Evolutionary conservation across 768 basidiomycete species (phyloP).

Genomic region (Amanita rimosa): DNA sequence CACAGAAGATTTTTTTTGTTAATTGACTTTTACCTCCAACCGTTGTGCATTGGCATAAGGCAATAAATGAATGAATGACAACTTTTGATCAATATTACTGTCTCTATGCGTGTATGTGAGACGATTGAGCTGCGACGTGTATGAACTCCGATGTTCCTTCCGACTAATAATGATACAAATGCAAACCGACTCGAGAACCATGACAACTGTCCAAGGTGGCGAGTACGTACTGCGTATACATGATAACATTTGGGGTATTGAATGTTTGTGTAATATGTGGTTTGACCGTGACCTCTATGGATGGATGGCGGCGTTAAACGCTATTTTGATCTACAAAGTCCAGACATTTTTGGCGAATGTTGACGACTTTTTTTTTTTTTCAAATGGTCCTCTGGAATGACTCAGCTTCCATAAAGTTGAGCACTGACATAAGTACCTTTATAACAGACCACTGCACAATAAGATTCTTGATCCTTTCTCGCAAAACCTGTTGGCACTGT

Average conservation of each 20-base stretch:
- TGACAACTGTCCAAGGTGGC: not conserved
- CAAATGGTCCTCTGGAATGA: slow-evolving; percentile 42
- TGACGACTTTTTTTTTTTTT: not conserved
- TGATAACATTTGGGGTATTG: not conserved
- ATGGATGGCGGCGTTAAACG: not conserved
- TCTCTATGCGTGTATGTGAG: slow-evolving; percentile 12
- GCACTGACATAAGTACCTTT: slow-evolving; percentile 35
- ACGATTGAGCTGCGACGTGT: slow-evolving; percentile 2
- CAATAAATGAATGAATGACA: no score
- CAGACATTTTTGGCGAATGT: not conserved
- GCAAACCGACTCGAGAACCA: not conserved
- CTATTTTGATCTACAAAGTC: not conserved
- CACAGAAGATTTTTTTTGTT: no score
- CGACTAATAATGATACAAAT: not conserved
- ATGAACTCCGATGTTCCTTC: not conserved
- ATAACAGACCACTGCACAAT: slow-evolving; percentile 71
- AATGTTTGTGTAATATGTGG: not conserved
- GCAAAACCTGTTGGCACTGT: slow-evolving; percentile 50
- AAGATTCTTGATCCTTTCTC: slow-evolving; percentile 57
- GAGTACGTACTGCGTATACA: not conserved
- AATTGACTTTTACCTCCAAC: no score
- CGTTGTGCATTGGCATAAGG: no score
- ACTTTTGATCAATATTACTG: not conserved
- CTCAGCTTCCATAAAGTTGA: slow-evolving; percentile 1
- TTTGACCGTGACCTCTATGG: not conserved